Evolutionary conservation across 1,284 basidiomycete species (phyloP), one percentile per base, ranked within the genome.

Genomic region (Trametes versicolor): DNA sequence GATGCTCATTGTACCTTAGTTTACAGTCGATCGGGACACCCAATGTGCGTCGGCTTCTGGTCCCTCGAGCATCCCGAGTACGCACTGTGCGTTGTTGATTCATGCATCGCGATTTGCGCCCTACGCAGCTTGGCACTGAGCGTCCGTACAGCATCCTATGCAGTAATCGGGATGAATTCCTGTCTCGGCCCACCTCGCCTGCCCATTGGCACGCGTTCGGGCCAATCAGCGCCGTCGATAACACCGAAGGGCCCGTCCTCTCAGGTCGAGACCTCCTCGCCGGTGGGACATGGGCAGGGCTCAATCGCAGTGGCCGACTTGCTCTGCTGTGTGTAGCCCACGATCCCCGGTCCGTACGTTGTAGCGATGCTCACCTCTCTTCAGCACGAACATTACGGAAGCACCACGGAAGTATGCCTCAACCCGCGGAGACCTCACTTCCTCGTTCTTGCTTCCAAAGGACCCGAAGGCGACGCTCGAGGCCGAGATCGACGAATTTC

Each of bases 331-430:
- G 76, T 78, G 90, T 81, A 52, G 52, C 49, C 60, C 61, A 41
- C n/a, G 36, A 19, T 36, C 41, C 52, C 60, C 55, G 13, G 57
- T 43, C 64, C 41, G 21, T 39, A n/a, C 21, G 50, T 52, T 53
- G 49, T 48, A 34, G 36, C 29, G 29, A 8, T 49, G 63, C 67
- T 68, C 60, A 72, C 54, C 34, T 23, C 52, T 48, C 60, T 64
- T 47, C 75, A 93, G 91, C 73, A 94, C 92, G 36, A 94, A 94
- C 79, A 93, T 94, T 74, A 91, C 90, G 51, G 92, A 94, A 76
- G 80, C 84, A 23, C 64, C 74, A 47, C 75, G 73, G 65, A 71
- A 77, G 62, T 86, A 84, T 70, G 69, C 74, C 61, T 84, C 84
- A 29, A 91, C 92, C 69, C 84, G 92, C 67, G 92, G 92, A 48